A percentile compares a stretch with the other conserved stretches of the same genome.
Conservation (phyloP, 768 basidiomycete species). For the Xerocomellus intermedius region DNA sequence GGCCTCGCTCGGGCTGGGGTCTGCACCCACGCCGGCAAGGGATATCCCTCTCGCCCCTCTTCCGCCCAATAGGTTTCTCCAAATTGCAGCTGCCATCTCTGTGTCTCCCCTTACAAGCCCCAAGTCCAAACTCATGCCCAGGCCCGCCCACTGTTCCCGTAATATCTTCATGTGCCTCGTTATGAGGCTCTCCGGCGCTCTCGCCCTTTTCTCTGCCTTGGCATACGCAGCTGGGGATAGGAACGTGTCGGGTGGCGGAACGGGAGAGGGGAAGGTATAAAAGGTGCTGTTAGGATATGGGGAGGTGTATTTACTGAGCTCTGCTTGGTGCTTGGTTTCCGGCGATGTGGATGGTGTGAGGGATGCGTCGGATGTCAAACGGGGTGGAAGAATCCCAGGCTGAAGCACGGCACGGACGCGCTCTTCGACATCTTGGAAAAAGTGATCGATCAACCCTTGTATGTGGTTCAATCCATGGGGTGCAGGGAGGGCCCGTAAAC, state of each 20-base stretch:
- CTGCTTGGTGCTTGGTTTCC: slow-evolving; percentile 16
- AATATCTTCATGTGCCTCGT: slow-evolving; percentile 88
- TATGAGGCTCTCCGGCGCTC: slow-evolving; percentile 76
- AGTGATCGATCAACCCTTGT: slow-evolving; percentile 88
- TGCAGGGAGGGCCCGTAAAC: slow-evolving; percentile 77
- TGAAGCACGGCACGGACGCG: slow-evolving; percentile 81
- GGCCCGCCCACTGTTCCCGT: slow-evolving; percentile 88
- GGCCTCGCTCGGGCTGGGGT: slow-evolving; percentile 3
- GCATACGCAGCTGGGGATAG: slow-evolving; percentile 27
- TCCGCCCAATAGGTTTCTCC: slow-evolving; percentile 88
- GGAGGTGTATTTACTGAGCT: slow-evolving; percentile 22
- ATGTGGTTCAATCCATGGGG: slow-evolving; percentile 66
- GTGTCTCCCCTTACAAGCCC: slow-evolving; percentile 72
- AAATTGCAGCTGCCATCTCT: slow-evolving; percentile 83
- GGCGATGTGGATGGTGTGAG: neutral
- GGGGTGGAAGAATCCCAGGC: slow-evolving; percentile 39
- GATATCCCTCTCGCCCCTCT: slow-evolving; percentile 75
- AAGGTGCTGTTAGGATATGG: slow-evolving; percentile 24
- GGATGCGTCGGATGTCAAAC: slow-evolving; percentile 15
- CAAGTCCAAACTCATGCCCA: slow-evolving; percentile 76
- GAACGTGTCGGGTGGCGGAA: slow-evolving; percentile 26
- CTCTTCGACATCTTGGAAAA: slow-evolving; percentile 92
- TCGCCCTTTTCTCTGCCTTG: slow-evolving; percentile 35
- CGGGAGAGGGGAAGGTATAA: slow-evolving; percentile 28
- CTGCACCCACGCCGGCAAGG: slow-evolving; percentile 19